phyloP scores from a whole-genome alignment of 768 basidiomycete genomes.

The Leucosporidium creatinivorum region DNA sequence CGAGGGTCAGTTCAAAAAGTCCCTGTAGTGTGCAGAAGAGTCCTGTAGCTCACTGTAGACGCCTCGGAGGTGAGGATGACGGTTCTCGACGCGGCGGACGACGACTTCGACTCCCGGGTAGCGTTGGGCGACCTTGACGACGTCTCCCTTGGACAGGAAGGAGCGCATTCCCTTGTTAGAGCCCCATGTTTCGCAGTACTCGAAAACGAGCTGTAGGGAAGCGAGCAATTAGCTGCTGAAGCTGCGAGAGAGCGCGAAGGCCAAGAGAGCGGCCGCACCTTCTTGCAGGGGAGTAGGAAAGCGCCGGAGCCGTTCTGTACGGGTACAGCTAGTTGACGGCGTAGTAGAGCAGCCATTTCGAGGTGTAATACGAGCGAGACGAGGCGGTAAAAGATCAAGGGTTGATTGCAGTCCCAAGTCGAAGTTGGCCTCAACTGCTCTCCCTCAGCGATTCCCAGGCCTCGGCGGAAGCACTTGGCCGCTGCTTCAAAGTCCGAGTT shows the following conservation, averaged over 20 bases:
- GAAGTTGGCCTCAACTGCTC: too few species aligned
- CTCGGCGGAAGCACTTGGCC: too few species aligned
- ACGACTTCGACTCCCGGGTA: conserved; percentile 83
- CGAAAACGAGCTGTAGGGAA: conserved; percentile 57
- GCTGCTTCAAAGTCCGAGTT: too few species aligned
- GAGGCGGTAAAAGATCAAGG: too few species aligned
- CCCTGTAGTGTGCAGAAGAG: neutral
- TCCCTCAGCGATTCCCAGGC: too few species aligned
- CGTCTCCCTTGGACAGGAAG: conserved; percentile 48
- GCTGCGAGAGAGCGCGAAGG: too few species aligned
- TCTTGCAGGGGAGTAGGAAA: conserved; percentile 23
- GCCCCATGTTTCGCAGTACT: conserved; percentile 76
- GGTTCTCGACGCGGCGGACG: conserved; percentile 63
- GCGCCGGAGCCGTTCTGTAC: neutral
- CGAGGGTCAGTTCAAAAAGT: neutral
- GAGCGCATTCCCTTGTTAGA: conserved; percentile 65
- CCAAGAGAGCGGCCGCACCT: neutral
- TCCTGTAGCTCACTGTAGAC: conserved; percentile 58
- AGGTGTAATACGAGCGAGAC: too few species aligned
- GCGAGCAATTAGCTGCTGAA: too few species aligned
- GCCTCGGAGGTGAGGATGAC: conserved; percentile 72
- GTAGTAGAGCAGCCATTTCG: too few species aligned
- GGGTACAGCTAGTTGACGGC: too few species aligned
- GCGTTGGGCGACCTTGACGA: conserved; percentile 58
- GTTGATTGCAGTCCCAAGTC: too few species aligned